These are phyloP conservation scores for Rhizophora apiculata DNA, from an alignment of 345 rosid species.

Conservation along the genomic window DNA sequence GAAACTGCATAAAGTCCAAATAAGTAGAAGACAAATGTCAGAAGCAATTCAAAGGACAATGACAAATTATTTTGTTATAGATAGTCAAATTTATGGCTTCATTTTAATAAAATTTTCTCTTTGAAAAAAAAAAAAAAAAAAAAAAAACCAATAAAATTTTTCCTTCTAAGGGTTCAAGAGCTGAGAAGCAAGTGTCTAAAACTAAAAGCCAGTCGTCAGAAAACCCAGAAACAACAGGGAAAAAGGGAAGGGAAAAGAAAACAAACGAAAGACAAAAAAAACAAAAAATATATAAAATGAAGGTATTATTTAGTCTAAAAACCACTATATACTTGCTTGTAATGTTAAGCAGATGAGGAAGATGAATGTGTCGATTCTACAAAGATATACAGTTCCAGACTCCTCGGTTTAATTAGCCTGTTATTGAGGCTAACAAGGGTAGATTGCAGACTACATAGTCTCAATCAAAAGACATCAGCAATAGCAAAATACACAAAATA, in stretches of 20 bases:
- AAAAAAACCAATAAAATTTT: too few relatives aligned
- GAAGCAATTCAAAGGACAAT: neutral
- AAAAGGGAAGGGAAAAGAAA: too few relatives aligned
- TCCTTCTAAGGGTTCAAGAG: neutral
- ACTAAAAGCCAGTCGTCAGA: neutral
- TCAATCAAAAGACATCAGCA: too few relatives aligned
- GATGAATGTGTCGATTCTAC: neutral
- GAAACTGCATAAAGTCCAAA: neutral
- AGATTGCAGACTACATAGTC: neutral
- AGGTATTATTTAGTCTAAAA: neutral
- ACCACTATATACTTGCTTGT: neutral
- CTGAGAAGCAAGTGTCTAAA: neutral
- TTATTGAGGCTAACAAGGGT: neutral
- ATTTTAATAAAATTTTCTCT: too few relatives aligned
- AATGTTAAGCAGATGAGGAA: neutral
- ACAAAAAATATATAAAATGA: neutral
- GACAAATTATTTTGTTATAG: too few relatives aligned
- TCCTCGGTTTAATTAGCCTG: neutral
- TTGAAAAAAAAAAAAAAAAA: too few relatives aligned
- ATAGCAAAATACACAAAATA: too few relatives aligned
- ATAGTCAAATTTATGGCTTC: too few relatives aligned
- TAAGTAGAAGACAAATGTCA: neutral
- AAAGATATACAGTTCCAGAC: neutral
- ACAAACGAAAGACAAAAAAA: neutral
- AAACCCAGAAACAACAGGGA: neutral